Conservation (phyloP, 2,329 filamentous ascomycete genomes). For the Penicillium sp. region DNA sequence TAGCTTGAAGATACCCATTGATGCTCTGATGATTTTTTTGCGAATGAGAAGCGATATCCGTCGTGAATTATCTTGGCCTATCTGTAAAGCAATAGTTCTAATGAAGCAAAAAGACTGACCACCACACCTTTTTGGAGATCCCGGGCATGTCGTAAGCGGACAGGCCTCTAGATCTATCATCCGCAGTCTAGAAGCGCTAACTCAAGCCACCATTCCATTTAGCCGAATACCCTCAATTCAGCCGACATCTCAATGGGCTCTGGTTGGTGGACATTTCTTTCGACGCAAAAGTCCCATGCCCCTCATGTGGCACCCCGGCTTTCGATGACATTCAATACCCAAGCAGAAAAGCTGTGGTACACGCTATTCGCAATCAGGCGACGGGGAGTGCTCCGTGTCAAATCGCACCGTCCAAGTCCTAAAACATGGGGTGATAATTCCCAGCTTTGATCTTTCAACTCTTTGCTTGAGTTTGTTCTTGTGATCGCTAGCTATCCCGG, state of each 20-base stretch:
- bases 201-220: constrained; percentile 4
- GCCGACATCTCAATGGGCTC: constrained; percentile 1
- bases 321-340: neutral
- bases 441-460: neutral
- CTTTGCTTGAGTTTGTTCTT: neutral
- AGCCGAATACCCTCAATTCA: constrained; percentile 19
- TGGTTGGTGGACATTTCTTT: constrained; percentile 13
- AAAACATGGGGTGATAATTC: neutral
- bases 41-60: neutral
- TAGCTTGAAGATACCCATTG: constrained; percentile 11
- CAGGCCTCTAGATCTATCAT: neutral
- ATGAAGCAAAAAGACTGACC: neutral
- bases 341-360: constrained; percentile 3
- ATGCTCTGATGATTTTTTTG: constrained; percentile 3
- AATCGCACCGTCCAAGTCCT: neutral
- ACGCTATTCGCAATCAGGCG: constrained; percentile 7
- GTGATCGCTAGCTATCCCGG: neutral
- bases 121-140: neutral
- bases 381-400: constrained; percentile 18
- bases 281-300: neutral
- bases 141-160: neutral
- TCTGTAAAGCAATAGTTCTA: neutral
- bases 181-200: neutral
- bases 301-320: constrained; percentile 2
- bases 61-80: neutral